These are phyloP conservation scores for Achaetomiella virescens DNA, from an alignment of 495 filamentous ascomycete genomes.

Conservation along the genomic window DNA sequence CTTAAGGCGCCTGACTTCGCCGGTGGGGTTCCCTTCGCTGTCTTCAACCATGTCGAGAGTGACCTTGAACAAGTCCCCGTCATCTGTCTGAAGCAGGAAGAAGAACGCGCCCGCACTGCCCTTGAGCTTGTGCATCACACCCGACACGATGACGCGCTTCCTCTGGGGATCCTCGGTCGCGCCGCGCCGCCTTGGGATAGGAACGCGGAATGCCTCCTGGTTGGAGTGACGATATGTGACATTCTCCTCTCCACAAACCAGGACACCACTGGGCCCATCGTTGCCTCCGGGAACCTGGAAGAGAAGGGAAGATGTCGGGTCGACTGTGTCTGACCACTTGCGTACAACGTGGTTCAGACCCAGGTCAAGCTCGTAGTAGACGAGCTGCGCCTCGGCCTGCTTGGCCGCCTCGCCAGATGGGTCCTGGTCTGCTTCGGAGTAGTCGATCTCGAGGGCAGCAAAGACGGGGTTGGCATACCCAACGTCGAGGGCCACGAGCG, in stretches of 20 bases:
- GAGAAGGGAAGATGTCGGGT: conserved; percentile 80
- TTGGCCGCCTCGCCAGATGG: conserved; percentile 74
- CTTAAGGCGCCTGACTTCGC: conserved; percentile 73
- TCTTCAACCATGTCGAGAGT: conserved; percentile 88
- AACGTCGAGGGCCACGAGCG: conserved; percentile 79
- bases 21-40: conserved; percentile 66
- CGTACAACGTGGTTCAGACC: conserved; percentile 91
- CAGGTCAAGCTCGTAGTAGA: conserved; percentile 96
- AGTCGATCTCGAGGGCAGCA: conserved; percentile 89
- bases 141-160: conserved; percentile 77
- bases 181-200: conserved; percentile 79
- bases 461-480: conserved; percentile 97
- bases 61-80: conserved; percentile 95
- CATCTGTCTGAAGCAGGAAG: conserved; percentile 90
- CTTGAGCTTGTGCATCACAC: conserved; percentile 93
- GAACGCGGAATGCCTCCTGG: conserved; percentile 78
- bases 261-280: conserved; percentile 87
- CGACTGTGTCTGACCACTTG: conserved; percentile 90
- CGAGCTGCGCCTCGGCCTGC: conserved; percentile 79
- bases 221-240: conserved; percentile 94
- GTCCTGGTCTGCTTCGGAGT: conserved; percentile 86
- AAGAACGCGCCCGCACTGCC: conserved; percentile 82
- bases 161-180: conserved; percentile 87
- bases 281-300: conserved; percentile 94
- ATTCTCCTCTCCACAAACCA: conserved; percentile 91